Conservation (phyloP, 192 early-diverging fungal species). For the Linnemannia elongata region DNA sequence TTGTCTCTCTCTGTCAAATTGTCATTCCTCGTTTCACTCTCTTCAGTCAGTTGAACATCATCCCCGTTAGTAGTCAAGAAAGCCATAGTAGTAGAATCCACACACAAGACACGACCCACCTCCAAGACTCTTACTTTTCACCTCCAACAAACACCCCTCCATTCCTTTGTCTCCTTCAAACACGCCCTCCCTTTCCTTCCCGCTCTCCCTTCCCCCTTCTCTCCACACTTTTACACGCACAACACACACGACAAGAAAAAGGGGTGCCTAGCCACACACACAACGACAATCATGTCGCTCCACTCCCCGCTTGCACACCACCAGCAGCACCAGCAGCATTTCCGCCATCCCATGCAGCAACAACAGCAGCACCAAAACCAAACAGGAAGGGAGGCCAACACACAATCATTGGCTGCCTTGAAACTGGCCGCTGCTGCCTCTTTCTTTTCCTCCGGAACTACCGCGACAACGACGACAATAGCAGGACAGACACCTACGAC, state of each 20-base stretch:
- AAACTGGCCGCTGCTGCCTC: slow-evolving; percentile 7
- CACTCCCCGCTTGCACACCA: slow-evolving; percentile 4
- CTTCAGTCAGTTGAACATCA: background rate
- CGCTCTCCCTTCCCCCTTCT: background rate
- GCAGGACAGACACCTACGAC: background rate
- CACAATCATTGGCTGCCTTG: background rate
- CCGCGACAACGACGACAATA: slow-evolving; percentile 5
- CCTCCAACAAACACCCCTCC: background rate
- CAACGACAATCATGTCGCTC: slow-evolving; percentile 2
- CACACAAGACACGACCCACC: slow-evolving; percentile 4
- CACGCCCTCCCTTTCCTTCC: background rate
- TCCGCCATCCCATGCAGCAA: background rate
- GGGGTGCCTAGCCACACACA: background rate
- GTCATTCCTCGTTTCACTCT: background rate
- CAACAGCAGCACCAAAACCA: background rate
- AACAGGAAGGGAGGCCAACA: background rate
- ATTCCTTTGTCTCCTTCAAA: slow-evolving; percentile 4
- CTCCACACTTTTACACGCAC: background rate
- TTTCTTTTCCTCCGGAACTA: slow-evolving; percentile 6
- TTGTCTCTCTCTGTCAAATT: background rate
- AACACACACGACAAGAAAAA: background rate
- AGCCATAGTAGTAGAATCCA: background rate
- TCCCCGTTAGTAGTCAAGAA: background rate
- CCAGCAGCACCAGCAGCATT: slow-evolving; percentile 3
- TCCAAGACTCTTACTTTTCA: background rate